Evolutionary conservation across 345 rosid species (phyloP).

Genomic region (Populus euphratica): DNA sequence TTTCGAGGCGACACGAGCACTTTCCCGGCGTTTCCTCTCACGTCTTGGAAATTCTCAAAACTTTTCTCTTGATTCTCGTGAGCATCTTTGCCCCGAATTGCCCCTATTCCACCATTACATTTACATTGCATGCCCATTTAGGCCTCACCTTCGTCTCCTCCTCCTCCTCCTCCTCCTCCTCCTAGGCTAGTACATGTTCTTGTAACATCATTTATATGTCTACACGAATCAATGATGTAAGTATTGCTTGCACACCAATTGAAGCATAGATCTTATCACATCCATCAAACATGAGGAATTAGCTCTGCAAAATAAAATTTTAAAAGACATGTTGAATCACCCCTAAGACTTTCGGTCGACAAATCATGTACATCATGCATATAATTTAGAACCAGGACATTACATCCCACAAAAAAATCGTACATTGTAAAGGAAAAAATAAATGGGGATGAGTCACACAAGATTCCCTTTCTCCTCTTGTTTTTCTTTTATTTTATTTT

Average conservation of each 20-base stretch:
- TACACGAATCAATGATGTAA: slow-evolving; percentile 3
- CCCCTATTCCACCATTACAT: slow-evolving; percentile 23
- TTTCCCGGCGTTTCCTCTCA: slow-evolving; percentile 97
- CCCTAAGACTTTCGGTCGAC: background rate
- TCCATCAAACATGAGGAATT: slow-evolving; percentile 7
- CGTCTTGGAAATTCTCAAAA: slow-evolving; percentile 52
- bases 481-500: background rate
- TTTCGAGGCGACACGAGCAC: slow-evolving; percentile 95
- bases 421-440: background rate
- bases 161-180: background rate
- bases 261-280: background rate
- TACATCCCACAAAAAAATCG: background rate
- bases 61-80: slow-evolving; percentile 56
- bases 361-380: background rate
- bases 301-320: background rate
- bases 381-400: background rate
- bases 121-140: slow-evolving; percentile 15
- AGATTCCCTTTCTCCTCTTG: background rate
- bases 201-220: background rate
- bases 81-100: slow-evolving; percentile 23
- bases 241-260: background rate
- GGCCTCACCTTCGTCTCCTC: background rate
- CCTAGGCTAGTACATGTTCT: background rate
- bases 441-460: background rate
- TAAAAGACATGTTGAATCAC: background rate